Conservation (phyloP, 2,329 filamentous ascomycete genomes). For the Aureobasidium sp. region DNA sequence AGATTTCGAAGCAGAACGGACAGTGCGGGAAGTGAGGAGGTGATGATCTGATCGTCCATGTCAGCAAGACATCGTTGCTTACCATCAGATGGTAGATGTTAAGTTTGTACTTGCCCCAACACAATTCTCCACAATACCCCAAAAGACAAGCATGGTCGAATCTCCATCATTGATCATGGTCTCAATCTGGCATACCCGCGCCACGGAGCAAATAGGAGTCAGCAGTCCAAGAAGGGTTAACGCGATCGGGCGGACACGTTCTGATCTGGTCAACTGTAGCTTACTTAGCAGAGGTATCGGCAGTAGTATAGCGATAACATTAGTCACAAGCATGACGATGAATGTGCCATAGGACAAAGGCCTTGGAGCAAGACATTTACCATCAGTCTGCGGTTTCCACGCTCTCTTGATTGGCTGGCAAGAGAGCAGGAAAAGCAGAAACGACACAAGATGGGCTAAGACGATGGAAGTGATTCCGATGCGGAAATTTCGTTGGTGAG, state of each 20-base stretch:
- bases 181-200: background rate
- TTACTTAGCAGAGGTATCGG: background rate
- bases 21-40: background rate
- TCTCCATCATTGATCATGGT: background rate
- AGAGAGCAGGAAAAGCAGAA: background rate
- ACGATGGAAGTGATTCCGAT: background rate
- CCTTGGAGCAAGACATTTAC: background rate
- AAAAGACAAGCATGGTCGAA: background rate
- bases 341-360: background rate
- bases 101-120: background rate
- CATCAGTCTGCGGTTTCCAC: background rate
- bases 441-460: background rate
- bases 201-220: background rate
- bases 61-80: background rate
- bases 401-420: background rate
- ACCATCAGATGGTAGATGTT: background rate
- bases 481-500: background rate
- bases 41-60: background rate
- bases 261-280: background rate
- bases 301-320: background rate
- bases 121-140: background rate
- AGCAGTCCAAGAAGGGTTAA: background rate
- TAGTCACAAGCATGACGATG: background rate
- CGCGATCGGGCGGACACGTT: background rate
- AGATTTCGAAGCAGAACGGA: background rate